Conservation (phyloP, 169 alveolate genomes). For the Plasmodium coatneyi region DNA sequence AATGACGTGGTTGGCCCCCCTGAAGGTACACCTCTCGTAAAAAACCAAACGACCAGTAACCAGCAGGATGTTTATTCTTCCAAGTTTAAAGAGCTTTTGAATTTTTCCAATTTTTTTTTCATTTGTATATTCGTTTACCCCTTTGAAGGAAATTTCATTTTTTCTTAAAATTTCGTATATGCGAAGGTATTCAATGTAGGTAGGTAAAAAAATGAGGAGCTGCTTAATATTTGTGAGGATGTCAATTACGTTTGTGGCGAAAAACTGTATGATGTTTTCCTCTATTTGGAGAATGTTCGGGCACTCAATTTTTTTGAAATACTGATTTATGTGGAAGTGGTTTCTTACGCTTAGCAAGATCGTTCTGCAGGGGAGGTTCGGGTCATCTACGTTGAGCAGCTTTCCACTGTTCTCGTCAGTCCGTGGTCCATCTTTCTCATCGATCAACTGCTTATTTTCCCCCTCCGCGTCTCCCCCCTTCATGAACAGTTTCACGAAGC, state of each 20-base stretch:
- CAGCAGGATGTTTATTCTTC: constrained; percentile 58
- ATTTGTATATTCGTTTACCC: constrained; percentile 67
- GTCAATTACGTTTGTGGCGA: constrained; percentile 50
- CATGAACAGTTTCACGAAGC: constrained; percentile 43
- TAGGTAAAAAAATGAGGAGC: constrained; percentile 62
- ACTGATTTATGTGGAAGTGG: constrained; percentile 28
- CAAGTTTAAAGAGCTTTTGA: constrained; percentile 47
- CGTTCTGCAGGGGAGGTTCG: neutral
- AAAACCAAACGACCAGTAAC: constrained; percentile 62
- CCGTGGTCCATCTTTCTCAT: neutral
- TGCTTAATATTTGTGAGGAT: constrained; percentile 51
- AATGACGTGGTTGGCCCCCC: constrained; percentile 64
- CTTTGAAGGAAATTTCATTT: constrained; percentile 68
- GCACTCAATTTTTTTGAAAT: constrained; percentile 67
- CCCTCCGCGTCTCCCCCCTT: neutral
- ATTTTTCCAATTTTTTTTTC: constrained; percentile 54
- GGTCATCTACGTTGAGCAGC: neutral
- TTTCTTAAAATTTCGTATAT: constrained; percentile 49
- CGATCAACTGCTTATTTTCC: neutral
- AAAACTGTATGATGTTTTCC: constrained; percentile 38
- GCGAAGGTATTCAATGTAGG: constrained; percentile 63
- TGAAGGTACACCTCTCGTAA: constrained; percentile 70
- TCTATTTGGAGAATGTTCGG: constrained; percentile 41
- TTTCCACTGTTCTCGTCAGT: neutral
- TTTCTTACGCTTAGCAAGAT: constrained; percentile 38